Conservation (phyloP, 2,329 filamentous ascomycete genomes). For the Aspergillus pseudoglaucus region DNA sequence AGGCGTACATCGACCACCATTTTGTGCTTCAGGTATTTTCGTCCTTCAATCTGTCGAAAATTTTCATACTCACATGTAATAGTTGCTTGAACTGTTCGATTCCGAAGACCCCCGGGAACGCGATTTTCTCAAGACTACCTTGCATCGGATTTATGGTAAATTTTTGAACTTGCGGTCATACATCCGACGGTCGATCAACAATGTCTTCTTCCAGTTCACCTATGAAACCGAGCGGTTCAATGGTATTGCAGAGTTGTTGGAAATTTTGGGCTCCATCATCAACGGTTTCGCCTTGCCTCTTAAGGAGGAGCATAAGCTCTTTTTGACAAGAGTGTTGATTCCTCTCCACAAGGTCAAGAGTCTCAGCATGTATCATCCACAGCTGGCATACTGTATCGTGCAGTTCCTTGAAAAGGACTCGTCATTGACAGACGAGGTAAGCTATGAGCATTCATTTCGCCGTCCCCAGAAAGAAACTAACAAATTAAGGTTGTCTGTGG, state of each 20-base stretch:
- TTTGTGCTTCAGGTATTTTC: conserved; percentile 71
- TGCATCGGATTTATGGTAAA: conserved; percentile 97
- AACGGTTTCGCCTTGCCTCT: conserved; percentile 94
- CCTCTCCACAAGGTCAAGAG: conserved; percentile 98
- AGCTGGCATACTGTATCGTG: conserved; percentile 96
- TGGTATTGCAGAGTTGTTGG: conserved; percentile 89
- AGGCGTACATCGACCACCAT: conserved; percentile 96
- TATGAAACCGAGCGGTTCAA: conserved; percentile 99
- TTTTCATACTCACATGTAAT: conserved; percentile 3
- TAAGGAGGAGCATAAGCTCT: conserved; percentile 98
- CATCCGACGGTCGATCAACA: conserved; percentile 97
- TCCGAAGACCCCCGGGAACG: conserved; percentile 95
- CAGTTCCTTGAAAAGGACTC: conserved; percentile 98
- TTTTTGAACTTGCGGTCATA: conserved; percentile 96
- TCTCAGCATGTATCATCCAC: conserved; percentile 98
- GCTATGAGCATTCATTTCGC: conserved; percentile 17
- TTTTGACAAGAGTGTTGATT: conserved; percentile 85
- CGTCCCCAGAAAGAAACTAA: conserved; percentile 7
- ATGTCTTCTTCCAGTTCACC: conserved; percentile 99
- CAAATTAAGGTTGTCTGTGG: conserved; percentile 73
- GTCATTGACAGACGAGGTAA: conserved; percentile 88
- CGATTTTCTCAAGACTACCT: conserved; percentile 95
- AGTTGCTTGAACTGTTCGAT: conserved; percentile 95
- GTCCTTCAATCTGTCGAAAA: neutral
- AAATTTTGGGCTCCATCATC: conserved; percentile 97